These are phyloP conservation scores for Athelia psychrophila DNA, from an alignment of 1,284 basidiomycete genomes.

Conservation along the genomic window DNA sequence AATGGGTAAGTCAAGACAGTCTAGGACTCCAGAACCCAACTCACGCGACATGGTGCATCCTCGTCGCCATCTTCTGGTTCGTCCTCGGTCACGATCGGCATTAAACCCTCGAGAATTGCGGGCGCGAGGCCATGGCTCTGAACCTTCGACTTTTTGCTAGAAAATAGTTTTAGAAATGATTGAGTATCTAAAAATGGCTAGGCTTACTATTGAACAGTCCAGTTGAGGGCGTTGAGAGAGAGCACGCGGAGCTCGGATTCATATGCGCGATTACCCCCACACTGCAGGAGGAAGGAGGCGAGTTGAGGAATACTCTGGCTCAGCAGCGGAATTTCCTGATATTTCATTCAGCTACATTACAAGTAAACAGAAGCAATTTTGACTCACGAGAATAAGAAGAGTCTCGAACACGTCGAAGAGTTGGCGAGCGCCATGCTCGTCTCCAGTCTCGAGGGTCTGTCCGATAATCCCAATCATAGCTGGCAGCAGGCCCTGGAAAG, in stretches of 20 bases:
- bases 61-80: constrained; percentile 81
- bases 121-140: constrained; percentile 86
- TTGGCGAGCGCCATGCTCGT: constrained; percentile 85
- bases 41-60: constrained; percentile 86
- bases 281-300: constrained; percentile 86
- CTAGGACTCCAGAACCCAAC: constrained; percentile 21
- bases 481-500: constrained; percentile 89
- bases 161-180: constrained; percentile 1
- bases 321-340: constrained; percentile 88
- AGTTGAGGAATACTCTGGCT: constrained; percentile 88
- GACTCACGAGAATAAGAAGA: constrained; percentile 81
- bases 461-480: constrained; percentile 90
- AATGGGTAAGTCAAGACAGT: constrained; percentile 2
- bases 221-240: constrained; percentile 92
- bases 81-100: constrained; percentile 93
- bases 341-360: constrained; percentile 8
- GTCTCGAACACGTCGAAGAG: constrained; percentile 97
- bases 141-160: constrained; percentile 96
- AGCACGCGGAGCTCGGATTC: constrained; percentile 87
- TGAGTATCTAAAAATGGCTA: background rate
- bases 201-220: constrained; percentile 88
- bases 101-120: constrained; percentile 86
- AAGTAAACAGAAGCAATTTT: background rate
- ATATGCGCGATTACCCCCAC: constrained; percentile 79
- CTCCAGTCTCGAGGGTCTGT: constrained; percentile 79